phyloP scores from a whole-genome alignment of 2,329 filamentous ascomycete species.

The Akanthomyces lecanii region DNA sequence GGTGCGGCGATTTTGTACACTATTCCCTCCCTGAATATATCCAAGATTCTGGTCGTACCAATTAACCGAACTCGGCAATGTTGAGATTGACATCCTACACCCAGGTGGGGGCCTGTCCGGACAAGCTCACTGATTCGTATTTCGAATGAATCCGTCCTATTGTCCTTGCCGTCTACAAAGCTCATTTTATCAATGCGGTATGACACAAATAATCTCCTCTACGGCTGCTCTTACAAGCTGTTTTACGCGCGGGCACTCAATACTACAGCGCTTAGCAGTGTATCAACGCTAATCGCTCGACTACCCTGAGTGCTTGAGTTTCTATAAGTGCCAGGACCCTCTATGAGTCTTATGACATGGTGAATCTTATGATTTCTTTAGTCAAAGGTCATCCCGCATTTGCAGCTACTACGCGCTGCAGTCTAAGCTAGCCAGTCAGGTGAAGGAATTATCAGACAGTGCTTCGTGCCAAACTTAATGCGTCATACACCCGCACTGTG shows the following conservation, averaged over 20 bases:
- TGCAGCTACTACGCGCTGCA: too few species aligned
- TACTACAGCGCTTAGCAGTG: slow-evolving; percentile 93
- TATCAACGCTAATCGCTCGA: slow-evolving; percentile 94
- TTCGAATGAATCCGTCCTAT: slow-evolving; percentile 97
- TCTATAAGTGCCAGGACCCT: slow-evolving; percentile 95
- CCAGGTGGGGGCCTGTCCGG: slow-evolving; percentile 86
- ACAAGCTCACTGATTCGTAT: slow-evolving; percentile 90
- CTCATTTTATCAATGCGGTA: slow-evolving; percentile 93
- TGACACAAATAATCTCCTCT: slow-evolving; percentile 89
- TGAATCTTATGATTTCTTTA: too few species aligned
- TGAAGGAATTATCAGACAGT: too few species aligned
- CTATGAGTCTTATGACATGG: too few species aligned
- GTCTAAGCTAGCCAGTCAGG: too few species aligned
- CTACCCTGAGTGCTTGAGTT: slow-evolving; percentile 89
- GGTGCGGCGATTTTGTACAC: slow-evolving; percentile 86
- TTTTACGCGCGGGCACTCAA: slow-evolving; percentile 83
- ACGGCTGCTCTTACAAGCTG: slow-evolving; percentile 82
- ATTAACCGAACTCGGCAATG: slow-evolving; percentile 85
- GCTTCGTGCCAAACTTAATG: too few species aligned
- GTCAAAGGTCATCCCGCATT: too few species aligned
- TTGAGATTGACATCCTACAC: slow-evolving; percentile 95
- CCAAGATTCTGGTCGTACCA: slow-evolving; percentile 75
- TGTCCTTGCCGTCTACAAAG: slow-evolving; percentile 88
- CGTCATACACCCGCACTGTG: too few species aligned
- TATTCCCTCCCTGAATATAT: slow-evolving; percentile 92